A percentile compares a stretch with the other conserved stretches of the same genome.
phyloP scores from a whole-genome alignment of 2,329 filamentous ascomycete species.

The Purpureocillium lavendulum region DNA sequence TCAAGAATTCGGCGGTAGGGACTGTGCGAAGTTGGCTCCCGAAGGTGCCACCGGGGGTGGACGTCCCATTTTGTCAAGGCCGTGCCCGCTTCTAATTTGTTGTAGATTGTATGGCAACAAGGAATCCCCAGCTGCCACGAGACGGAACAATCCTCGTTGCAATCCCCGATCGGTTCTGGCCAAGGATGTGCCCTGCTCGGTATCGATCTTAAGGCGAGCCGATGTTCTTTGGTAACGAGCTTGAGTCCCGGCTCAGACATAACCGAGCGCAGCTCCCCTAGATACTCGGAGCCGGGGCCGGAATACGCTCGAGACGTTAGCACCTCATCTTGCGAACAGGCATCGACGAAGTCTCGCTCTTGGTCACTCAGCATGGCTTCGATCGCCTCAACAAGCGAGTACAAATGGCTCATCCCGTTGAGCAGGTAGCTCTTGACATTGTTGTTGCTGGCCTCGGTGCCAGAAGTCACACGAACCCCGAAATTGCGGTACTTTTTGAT shows the following conservation, averaged over 20 bases:
- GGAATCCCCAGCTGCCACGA: background rate
- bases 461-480: background rate
- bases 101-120: slow-evolving; percentile 1
- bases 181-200: background rate
- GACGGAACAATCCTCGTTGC: background rate
- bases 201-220: background rate
- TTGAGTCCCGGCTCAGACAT: background rate
- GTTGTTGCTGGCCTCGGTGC: background rate
- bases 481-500: background rate
- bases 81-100: background rate
- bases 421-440: background rate
- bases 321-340: slow-evolving; percentile 1
- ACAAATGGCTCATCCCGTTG: background rate
- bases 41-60: slow-evolving; percentile 2
- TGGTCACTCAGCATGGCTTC: background rate
- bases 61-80: slow-evolving; percentile 2
- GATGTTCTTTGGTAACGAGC: background rate
- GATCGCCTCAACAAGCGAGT: background rate
- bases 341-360: background rate
- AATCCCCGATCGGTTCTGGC: background rate
- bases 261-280: background rate
- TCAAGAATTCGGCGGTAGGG: slow-evolving; percentile 4
- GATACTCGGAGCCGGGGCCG: background rate
- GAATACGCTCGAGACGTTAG: background rate
- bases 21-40: slow-evolving; percentile 2